Evolutionary conservation across 1,284 basidiomycete genomes (phyloP).

Genomic region (Pseudozyma flocculosa): DNA sequence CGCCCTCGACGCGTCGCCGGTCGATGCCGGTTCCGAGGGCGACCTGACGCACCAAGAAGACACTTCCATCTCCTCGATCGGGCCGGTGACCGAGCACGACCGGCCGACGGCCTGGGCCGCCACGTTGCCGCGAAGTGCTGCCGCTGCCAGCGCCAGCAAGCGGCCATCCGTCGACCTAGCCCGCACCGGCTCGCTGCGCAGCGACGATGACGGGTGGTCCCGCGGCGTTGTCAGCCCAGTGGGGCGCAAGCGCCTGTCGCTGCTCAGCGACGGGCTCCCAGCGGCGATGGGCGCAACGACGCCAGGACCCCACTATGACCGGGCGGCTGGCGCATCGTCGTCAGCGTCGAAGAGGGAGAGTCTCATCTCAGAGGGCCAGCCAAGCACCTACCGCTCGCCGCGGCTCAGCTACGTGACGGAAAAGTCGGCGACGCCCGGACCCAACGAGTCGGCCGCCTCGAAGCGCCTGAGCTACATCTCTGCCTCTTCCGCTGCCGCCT

Average conservation of each 20-base stretch:
- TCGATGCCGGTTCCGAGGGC: constrained; percentile 8
- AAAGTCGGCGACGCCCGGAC: constrained; percentile 14
- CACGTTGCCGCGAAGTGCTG: constrained; percentile 34
- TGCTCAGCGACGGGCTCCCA: constrained; percentile 25
- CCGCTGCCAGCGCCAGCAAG: too few species aligned
- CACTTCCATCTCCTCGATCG: constrained; percentile 9
- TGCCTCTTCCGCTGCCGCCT: constrained; percentile 17
- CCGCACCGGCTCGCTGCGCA: too few species aligned
- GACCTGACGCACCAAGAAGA: constrained; percentile 14
- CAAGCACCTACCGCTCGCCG: constrained; percentile 17
- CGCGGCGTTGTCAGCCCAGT: constrained; percentile 9
- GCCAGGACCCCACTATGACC: neutral
- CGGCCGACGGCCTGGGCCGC: constrained; percentile 13
- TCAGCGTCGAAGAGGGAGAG: constrained; percentile 5
- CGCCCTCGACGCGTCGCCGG: constrained; percentile 20
- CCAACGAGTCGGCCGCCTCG: constrained; percentile 39
- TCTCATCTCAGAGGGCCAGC: constrained; percentile 22
- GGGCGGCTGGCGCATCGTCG: neutral
- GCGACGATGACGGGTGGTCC: constrained; percentile 1
- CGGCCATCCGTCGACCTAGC: constrained; percentile 15
- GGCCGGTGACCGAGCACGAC: constrained; percentile 13
- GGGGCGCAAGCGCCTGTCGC: constrained; percentile 31
- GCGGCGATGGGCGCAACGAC: too few species aligned
- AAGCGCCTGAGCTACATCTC: constrained; percentile 47
- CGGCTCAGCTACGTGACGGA: constrained; percentile 31